phyloP scores from a whole-genome alignment of 768 basidiomycete species.

The Xerocomellus dryophilus region DNA sequence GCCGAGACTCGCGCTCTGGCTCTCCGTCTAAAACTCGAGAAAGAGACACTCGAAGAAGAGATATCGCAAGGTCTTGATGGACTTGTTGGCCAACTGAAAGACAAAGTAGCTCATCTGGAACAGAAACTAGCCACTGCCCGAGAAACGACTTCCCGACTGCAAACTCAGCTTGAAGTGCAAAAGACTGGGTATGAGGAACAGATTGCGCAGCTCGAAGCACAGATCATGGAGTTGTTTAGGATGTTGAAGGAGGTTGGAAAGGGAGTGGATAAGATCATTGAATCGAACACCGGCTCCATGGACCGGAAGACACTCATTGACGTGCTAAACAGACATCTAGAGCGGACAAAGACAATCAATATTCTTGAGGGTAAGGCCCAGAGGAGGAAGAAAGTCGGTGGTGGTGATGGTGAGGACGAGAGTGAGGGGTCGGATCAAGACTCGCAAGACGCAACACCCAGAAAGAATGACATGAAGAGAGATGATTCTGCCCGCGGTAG shows the following conservation, averaged over 20 bases:
- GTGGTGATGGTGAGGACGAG: constrained; percentile 33
- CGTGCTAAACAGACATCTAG: constrained; percentile 75
- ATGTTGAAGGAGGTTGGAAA: constrained; percentile 87
- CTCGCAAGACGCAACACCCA: constrained; percentile 56
- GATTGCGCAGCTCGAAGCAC: constrained; percentile 83
- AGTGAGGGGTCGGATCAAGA: constrained; percentile 45
- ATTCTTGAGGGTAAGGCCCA: constrained; percentile 73
- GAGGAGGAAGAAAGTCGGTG: constrained; percentile 26
- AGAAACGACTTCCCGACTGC: constrained; percentile 71
- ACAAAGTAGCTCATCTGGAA: constrained; percentile 63
- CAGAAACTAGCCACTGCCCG: constrained; percentile 77
- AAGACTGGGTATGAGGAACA: constrained; percentile 79
- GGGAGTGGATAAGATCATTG: constrained; percentile 72
- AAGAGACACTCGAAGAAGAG: constrained; percentile 79
- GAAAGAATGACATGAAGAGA: constrained; percentile 48
- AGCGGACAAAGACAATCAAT: constrained; percentile 79
- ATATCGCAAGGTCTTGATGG: constrained; percentile 79
- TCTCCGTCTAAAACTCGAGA: constrained; percentile 71
- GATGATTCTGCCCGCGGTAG: constrained; percentile 33
- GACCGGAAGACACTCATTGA: constrained; percentile 80
- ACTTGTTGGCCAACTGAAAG: constrained; percentile 78
- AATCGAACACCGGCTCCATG: constrained; percentile 56
- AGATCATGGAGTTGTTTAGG: constrained; percentile 90
- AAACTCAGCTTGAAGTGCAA: constrained; percentile 74
- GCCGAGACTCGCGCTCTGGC: constrained; percentile 61